Percentiles rank a stretch among this genome's conserved stretches.
These are phyloP conservation scores for Arabidopsis thaliana DNA, from an alignment of 345 rosid genomes.

Conservation along the genomic window TAIR10.1 NC_003070.9:22870501-22871000, in stretches of 20 bases:
- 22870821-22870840: too few relatives aligned
- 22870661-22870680: too few relatives aligned
- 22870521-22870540: conserved; percentile 80
- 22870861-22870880: conserved; percentile 52
- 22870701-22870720: too few relatives aligned
- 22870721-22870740: too few relatives aligned
- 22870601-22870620: not conserved
- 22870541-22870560: not conserved
- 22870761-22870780: too few relatives aligned
- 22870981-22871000: conserved; percentile 63
- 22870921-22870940: conserved; percentile 60
- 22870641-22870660: not conserved
- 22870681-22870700: too few relatives aligned
- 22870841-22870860: conserved; percentile 35
- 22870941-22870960: conserved; percentile 64
- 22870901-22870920: conserved; percentile 55
- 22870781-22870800: too few relatives aligned
- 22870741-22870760: too few relatives aligned
- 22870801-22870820: too few relatives aligned
- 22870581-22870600: not conserved
- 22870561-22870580: not conserved
- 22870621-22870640: not conserved
- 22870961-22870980: conserved; percentile 61
- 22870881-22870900: conserved; percentile 59
- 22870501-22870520: conserved; percentile 86